These are phyloP conservation scores for Colletotrichum tamarilloi DNA, from an alignment of 2,329 filamentous ascomycete genomes.

Conservation along the genomic window DNA sequence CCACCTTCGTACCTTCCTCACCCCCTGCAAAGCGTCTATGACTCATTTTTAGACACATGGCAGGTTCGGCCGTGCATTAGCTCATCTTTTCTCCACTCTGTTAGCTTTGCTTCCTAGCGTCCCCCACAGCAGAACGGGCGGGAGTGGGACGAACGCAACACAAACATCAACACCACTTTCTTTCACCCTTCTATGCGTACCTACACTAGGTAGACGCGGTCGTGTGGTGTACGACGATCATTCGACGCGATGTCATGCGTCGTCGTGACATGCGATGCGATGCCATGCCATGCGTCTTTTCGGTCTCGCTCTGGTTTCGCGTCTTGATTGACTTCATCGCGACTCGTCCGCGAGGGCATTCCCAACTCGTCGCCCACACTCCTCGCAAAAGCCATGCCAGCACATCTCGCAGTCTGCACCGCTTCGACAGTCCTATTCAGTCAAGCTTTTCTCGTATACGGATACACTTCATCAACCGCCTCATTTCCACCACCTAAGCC, in stretches of 20 bases:
- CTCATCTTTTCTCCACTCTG: neutral
- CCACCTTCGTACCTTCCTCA: constrained; percentile 34
- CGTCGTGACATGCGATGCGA: constrained; percentile 22
- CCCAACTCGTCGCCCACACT: constrained; percentile 20
- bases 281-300: neutral
- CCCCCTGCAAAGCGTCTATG: constrained; percentile 41
- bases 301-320: neutral
- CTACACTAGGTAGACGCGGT: neutral
- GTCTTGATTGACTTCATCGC: constrained; percentile 10
- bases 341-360: constrained; percentile 35
- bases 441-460: neutral
- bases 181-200: neutral
- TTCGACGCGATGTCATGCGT: constrained; percentile 36
- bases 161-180: constrained; percentile 26
- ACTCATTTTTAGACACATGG: constrained; percentile 48
- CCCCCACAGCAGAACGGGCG: neutral
- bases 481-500: constrained; percentile 12
- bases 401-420: constrained; percentile 25
- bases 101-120: constrained; percentile 12
- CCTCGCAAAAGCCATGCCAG: neutral
- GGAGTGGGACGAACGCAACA: constrained; percentile 21
- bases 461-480: neutral
- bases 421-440: neutral
- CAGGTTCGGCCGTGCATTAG: constrained; percentile 30
- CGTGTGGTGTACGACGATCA: neutral